phyloP scores from a whole-genome alignment of 2,329 filamentous ascomycete genomes.

The Lecanosticta acicola region DNA sequence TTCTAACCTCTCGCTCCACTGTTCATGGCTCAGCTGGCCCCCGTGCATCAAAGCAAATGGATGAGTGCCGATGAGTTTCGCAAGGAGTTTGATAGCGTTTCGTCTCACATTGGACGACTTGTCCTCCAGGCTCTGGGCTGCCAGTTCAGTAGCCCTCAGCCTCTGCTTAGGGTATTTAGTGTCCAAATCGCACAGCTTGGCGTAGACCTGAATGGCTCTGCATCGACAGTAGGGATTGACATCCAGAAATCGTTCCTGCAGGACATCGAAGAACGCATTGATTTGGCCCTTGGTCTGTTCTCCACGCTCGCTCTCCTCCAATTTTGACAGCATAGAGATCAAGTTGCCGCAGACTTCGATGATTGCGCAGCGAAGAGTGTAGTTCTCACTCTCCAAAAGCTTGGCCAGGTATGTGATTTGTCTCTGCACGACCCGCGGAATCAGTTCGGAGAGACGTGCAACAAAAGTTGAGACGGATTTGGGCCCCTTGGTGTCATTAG shows the following conservation, averaged over 20 bases:
- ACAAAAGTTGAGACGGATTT: slow-evolving; percentile 96
- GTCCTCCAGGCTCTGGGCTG: slow-evolving; percentile 84
- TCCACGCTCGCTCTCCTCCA: slow-evolving; percentile 69
- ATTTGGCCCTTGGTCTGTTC: slow-evolving; percentile 94
- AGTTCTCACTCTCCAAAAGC: slow-evolving; percentile 93
- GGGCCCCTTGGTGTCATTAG: slow-evolving; percentile 87
- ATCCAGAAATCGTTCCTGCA: slow-evolving; percentile 93
- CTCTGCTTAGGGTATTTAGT: slow-evolving; percentile 91
- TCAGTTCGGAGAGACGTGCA: slow-evolving; percentile 84
- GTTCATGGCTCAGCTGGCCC: slow-evolving; percentile 73
- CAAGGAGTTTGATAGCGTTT: slow-evolving; percentile 90
- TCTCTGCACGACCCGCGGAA: slow-evolving; percentile 87
- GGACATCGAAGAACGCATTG: slow-evolving; percentile 91
- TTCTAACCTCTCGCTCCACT: slow-evolving; percentile 79
- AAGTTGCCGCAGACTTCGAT: slow-evolving; percentile 98
- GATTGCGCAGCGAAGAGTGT: slow-evolving; percentile 85
- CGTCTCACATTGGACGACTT: slow-evolving; percentile 96
- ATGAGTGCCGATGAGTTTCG: slow-evolving; percentile 83
- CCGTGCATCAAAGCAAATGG: slow-evolving; percentile 91
- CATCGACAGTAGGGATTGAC: slow-evolving; percentile 95
- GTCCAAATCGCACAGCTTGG: slow-evolving; percentile 87
- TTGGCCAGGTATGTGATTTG: slow-evolving; percentile 95
- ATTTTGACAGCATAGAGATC: slow-evolving; percentile 80
- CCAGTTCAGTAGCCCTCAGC: slow-evolving; percentile 80
- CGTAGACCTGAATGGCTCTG: slow-evolving; percentile 85